These are phyloP conservation scores for Boletus vinaceobasis DNA, from an alignment of 768 basidiomycete genomes.

Conservation along the genomic window DNA sequence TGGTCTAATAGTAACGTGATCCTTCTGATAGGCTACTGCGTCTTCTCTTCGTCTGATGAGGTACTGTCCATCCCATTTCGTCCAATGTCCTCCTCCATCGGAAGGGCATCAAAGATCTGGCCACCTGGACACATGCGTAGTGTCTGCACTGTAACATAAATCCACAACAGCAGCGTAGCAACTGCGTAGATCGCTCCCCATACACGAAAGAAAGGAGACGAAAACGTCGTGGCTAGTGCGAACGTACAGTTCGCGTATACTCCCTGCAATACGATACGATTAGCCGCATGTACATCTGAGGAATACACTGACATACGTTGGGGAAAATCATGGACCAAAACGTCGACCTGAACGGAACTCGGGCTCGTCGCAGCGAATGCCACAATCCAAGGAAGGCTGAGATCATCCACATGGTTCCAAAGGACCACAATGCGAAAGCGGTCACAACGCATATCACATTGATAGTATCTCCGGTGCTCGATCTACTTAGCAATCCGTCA, in stretches of 20 bases:
- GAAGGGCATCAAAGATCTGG: conserved; percentile 42
- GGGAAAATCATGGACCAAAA: conserved; percentile 75
- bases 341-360: conserved; percentile 50
- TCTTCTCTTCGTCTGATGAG: conserved; percentile 1
- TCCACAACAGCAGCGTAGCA: conserved; percentile 52
- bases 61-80: background rate
- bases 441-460: conserved; percentile 45
- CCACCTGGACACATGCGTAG: conserved; percentile 32
- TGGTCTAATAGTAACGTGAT: too few relatives aligned
- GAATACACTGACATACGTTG: conserved; percentile 41
- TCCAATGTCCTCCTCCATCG: conserved; percentile 33
- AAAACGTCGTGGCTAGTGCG: conserved; percentile 44
- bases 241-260: conserved; percentile 68
- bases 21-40: background rate
- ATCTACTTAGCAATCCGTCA: conserved; percentile 33
- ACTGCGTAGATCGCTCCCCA: conserved; percentile 55
- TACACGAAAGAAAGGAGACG: conserved; percentile 53
- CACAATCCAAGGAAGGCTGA: conserved; percentile 51
- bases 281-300: background rate
- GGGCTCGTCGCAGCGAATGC: conserved; percentile 38
- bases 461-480: conserved; percentile 38
- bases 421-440: conserved; percentile 56
- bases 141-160: conserved; percentile 45
- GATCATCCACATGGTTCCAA: conserved; percentile 61
- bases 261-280: conserved; percentile 34